Percentiles rank a stretch among this genome's conserved stretches.
Evolutionary conservation across 305 asterid species (phyloP).

Genomic region (Salvia sclarea): DNA sequence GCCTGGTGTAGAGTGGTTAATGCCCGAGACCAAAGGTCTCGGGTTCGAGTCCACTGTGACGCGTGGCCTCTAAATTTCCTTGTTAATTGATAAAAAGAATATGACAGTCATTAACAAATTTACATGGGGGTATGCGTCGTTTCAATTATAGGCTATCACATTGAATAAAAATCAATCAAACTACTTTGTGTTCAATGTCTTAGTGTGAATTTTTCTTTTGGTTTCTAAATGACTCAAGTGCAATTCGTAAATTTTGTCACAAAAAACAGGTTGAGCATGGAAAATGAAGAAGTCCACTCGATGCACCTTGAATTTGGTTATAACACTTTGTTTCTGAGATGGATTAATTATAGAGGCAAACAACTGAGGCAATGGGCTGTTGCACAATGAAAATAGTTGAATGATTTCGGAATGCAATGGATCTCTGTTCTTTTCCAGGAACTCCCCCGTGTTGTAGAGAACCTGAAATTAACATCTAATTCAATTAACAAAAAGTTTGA

Average conservation of each 20-base stretch:
- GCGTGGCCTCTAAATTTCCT: too few relatives aligned
- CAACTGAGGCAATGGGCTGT: constrained; percentile 51
- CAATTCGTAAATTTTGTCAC: neutral
- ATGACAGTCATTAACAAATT: constrained; percentile 2
- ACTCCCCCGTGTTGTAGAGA: constrained; percentile 67
- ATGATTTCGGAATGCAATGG: constrained; percentile 58
- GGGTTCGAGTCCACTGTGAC: too few relatives aligned
- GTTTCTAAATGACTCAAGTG: neutral
- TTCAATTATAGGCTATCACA: constrained; percentile 4
- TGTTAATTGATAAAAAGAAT: too few relatives aligned
- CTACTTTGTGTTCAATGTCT: neutral
- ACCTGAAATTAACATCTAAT: constrained; percentile 51
- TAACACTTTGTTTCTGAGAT: constrained; percentile 71
- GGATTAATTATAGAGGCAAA: constrained; percentile 56
- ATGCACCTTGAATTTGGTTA: constrained; percentile 76
- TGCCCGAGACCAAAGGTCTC: too few relatives aligned
- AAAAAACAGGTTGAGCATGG: neutral
- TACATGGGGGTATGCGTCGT: neutral
- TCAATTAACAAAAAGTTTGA: constrained; percentile 18
- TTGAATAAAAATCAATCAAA: constrained; percentile 21
- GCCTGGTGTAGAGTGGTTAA: too few relatives aligned
- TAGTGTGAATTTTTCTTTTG: constrained; percentile 17
- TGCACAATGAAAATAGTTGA: constrained; percentile 72
- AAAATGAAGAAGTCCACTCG: constrained; percentile 3
- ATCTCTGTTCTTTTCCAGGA: constrained; percentile 95